Base-by-base conservation (phyloP, 2,329 filamentous ascomycete species). In the Fusarium sp. region DNA sequence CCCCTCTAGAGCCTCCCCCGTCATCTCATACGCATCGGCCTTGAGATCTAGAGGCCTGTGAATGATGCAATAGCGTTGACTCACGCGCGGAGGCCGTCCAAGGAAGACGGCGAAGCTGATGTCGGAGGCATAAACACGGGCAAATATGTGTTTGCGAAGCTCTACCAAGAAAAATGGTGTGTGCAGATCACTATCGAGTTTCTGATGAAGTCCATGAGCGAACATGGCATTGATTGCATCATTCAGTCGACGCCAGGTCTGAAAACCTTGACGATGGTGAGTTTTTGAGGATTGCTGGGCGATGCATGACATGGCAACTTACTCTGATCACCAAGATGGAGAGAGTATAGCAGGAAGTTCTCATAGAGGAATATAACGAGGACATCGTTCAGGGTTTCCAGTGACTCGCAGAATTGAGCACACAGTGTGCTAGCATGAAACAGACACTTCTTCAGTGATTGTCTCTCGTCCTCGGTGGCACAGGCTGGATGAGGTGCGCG, bases 181-280 rank as follows among this genome's bases (percentile, higher is more conserved):
- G 13, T 54, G 40, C 16, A 47, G 50, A 8, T 52, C 22, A 10
- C 50, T 45, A 20, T 65, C 65, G 16, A 79, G 79, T 22, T 83
- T 81, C 61, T 87, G 82, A 67, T 88, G 86, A 20, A 87, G 82
- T 11, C 86, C 86, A 6, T 86, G 80, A 6, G 86, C 85, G 68
- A 84, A 86, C 2, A 87, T 76, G 1, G 85, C 85, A 40, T 83
- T 83, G 6, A 84, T 81, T 8, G 87, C 78, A 65, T 87, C 85
- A 29, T 86, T 85, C 5, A 87, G 79, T 54, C 81, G 83, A 52
- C 86, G 81, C 85, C 85, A 88, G 5, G 85, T 84, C 52, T 82
- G 79, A 76, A 73, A 85, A 14, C 70, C 70, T 69, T 6, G 9
- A 81, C 4, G 27, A 16, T 36, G 18, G n/a, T 6, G 4, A 45